phyloP scores from a whole-genome alignment of 148 eudicot species.

The Rhododendron griersonianum region DNA sequence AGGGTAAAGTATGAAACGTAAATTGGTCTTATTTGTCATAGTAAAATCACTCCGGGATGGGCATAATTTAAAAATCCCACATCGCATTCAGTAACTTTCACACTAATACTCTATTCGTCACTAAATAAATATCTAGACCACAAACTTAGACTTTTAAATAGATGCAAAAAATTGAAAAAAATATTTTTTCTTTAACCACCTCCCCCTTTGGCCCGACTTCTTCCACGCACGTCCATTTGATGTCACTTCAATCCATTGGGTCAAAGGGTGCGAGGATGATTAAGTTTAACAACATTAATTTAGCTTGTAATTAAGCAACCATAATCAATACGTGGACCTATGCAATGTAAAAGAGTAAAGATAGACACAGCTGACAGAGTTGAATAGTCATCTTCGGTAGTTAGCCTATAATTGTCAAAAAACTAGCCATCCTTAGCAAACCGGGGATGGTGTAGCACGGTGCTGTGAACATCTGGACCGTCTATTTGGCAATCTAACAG shows the following conservation, averaged over 20 bases:
- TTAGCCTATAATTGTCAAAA: not conserved
- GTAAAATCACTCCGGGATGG: no score
- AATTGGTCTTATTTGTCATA: no score
- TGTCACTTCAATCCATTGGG: not conserved
- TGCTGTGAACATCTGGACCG: fast-evolving
- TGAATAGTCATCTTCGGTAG: not conserved
- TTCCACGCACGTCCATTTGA: not conserved
- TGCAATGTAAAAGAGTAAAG: not conserved
- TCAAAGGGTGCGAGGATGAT: not conserved
- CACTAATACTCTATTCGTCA: no score
- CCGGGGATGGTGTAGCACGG: no score
- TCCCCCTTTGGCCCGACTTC: not conserved
- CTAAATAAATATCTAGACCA: no score
- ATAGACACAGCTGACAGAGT: not conserved
- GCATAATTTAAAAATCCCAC: no score
- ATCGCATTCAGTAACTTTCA: no score
- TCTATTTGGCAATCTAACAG: no score
- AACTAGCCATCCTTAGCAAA: not conserved
- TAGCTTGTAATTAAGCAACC: not conserved
- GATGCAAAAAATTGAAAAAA: no score
- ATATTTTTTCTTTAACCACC: not conserved
- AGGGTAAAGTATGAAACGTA: no score
- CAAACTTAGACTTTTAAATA: no score
- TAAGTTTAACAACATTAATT: not conserved
- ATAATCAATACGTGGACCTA: not conserved